Conservation (phyloP, 352 stramenopile genomes). For the Globisporangium megalacanthum region DNA sequence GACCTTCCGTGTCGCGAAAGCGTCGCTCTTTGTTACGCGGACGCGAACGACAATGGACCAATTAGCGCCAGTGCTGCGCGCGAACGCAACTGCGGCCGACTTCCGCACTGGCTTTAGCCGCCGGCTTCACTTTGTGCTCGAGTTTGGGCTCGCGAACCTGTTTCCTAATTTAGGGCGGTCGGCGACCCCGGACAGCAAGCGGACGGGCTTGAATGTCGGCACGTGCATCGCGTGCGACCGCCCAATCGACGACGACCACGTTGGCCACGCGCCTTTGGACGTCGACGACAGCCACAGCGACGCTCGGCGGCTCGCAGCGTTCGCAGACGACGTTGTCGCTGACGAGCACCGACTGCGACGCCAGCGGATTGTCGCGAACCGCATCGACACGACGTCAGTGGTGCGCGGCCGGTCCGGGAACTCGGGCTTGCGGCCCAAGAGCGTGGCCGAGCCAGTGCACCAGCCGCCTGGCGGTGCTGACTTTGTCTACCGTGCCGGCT, state of each 20-base stretch:
- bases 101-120: slow-evolving; percentile 46
- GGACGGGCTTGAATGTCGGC: slow-evolving; percentile 20
- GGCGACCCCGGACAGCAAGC: slow-evolving; percentile 22
- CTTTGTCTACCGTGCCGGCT: slow-evolving; percentile 55
- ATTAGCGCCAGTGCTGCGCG: slow-evolving; percentile 33
- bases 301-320: not conserved
- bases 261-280: not conserved
- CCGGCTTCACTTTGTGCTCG: slow-evolving; percentile 41
- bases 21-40: slow-evolving; percentile 28
- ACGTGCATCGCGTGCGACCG: slow-evolving; percentile 66
- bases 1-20: slow-evolving; percentile 40
- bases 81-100: slow-evolving; percentile 28
- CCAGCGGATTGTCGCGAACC: slow-evolving; percentile 24
- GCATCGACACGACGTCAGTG: slow-evolving; percentile 46
- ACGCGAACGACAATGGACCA: slow-evolving; percentile 44
- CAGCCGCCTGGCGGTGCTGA: slow-evolving; percentile 36
- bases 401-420: slow-evolving; percentile 39
- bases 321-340: slow-evolving; percentile 13
- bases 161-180: slow-evolving; percentile 44
- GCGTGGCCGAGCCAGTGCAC: slow-evolving; percentile 24
- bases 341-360: slow-evolving; percentile 32
- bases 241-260: slow-evolving; percentile 33
- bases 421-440: slow-evolving; percentile 25
- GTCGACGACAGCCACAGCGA: not conserved
- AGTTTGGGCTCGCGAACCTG: slow-evolving; percentile 55